Percentiles rank a stretch among this genome's conserved stretches.
Conservation (phyloP, 805 yeast genomes). For the Ogataea angusta region DNA sequence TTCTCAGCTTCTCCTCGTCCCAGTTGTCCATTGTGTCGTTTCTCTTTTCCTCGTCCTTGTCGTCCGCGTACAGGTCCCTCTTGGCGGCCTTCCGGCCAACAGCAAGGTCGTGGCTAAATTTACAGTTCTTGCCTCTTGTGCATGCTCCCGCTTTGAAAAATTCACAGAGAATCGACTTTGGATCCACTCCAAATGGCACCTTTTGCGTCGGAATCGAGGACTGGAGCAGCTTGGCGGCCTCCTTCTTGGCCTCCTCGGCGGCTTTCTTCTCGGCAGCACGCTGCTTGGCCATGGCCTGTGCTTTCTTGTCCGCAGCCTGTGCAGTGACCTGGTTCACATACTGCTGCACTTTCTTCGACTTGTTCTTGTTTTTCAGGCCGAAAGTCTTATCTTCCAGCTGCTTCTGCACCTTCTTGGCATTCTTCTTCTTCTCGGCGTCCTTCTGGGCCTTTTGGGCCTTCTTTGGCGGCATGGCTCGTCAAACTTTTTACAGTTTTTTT, state of each 20-base stretch:
- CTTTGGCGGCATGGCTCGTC: constrained; percentile 70
- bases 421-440: constrained; percentile 60
- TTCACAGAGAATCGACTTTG: constrained; percentile 88
- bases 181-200: constrained; percentile 96
- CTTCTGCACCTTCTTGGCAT: constrained; percentile 55
- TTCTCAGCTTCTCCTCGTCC: constrained; percentile 94
- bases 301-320: constrained; percentile 51
- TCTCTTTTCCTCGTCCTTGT: constrained; percentile 45
- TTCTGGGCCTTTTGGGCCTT: constrained; percentile 44
- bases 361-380: constrained; percentile 93
- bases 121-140: constrained; percentile 81
- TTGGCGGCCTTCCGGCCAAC: constrained; percentile 86
- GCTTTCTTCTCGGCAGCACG: constrained; percentile 87
- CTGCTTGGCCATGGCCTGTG: constrained; percentile 53
- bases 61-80: constrained; percentile 91
- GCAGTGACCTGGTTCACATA: constrained; percentile 64
- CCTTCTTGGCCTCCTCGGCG: constrained; percentile 83
- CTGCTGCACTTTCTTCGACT: constrained; percentile 84
- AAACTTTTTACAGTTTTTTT: constrained; percentile 12
- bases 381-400: constrained; percentile 84
- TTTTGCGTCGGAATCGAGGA: constrained; percentile 68
- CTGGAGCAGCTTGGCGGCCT: constrained; percentile 76
- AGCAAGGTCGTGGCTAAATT: constrained; percentile 84
- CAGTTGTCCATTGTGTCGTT: constrained; percentile 91
- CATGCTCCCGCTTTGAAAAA: constrained; percentile 83